Conservation (phyloP, 768 basidiomycete species). For the Tricholomella constricta region DNA sequence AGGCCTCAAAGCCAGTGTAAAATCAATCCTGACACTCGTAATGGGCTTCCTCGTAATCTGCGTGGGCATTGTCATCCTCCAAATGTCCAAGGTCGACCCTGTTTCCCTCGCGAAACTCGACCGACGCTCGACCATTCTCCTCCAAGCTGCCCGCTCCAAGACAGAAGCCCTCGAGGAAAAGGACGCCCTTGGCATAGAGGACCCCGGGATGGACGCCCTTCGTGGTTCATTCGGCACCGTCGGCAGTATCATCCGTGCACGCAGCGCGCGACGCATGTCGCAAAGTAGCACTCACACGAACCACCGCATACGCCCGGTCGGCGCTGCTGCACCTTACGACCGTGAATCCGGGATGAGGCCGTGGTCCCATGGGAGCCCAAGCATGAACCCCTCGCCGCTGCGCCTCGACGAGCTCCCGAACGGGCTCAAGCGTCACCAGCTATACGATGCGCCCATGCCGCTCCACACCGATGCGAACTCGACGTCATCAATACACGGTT, state of each 20-base stretch:
- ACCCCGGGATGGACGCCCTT: conserved; percentile 91
- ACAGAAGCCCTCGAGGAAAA: conserved; percentile 76
- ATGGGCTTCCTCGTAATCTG: conserved; percentile 92
- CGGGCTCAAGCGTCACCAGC: conserved; percentile 74
- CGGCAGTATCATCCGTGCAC: conserved; percentile 84
- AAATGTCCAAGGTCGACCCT: conserved; percentile 95
- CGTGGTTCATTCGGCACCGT: conserved; percentile 90
- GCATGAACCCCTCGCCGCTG: neutral
- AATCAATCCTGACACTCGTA: conserved; percentile 86
- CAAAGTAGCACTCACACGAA: conserved; percentile 41
- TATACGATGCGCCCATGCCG: conserved; percentile 89
- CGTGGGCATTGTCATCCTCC: conserved; percentile 91
- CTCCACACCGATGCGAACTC: conserved; percentile 37
- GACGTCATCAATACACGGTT: conserved; percentile 34
- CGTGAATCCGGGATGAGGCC: conserved; percentile 22
- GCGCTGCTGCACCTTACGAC: conserved; percentile 37
- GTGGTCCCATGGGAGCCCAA: conserved; percentile 9
- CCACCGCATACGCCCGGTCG: conserved; percentile 37
- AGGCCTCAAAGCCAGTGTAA: conserved; percentile 76
- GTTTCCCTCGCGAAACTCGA: conserved; percentile 77
- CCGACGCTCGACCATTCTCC: conserved; percentile 84
- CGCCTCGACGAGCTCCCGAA: conserved; percentile 29
- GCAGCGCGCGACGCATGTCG: conserved; percentile 53
- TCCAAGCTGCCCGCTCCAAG: conserved; percentile 78
- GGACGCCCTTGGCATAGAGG: conserved; percentile 63